Base-by-base conservation (phyloP, 176 grass and related monocot genomes). In the Ampelocalamus luodianensis region DNA sequence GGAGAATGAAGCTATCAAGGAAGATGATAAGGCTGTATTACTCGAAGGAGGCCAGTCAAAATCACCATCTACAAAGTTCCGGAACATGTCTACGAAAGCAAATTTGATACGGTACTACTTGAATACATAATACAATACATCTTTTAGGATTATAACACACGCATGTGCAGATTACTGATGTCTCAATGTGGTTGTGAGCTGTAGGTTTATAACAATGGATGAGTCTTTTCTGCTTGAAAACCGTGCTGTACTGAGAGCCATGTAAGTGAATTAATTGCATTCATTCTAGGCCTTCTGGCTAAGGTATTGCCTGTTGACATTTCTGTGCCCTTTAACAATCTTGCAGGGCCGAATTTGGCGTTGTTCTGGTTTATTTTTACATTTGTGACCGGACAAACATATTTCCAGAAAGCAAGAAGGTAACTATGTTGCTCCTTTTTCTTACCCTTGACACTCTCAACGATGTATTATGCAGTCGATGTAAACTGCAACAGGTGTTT, bases 371-470 rank as follows among this genome's bases (percentile, higher is more conserved):
- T 82, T 97, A 91, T 48, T 97, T 93, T 72, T 97, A 97, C 76
- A 79, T 93, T 58, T 97, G 95, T 50, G 95, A 97, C 65, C 91
- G 95, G 38, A 97, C 95, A 78, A 83, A 97, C 76, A 75, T 97
- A 78, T 91, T 97, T 88, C 79, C 78, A 65, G 88, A 95, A 78
- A 90, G 82, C 71, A 86, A 88, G 82, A 97, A 97, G 92, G 95
- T 97, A 71, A 69, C 79, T 0, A 45, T 72, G 4, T 58, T 88
- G 18, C 48, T 55, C 20, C 49, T 48, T 2, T 71, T 82, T 69
- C 39, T 72, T 59, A 66, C 23, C 71, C 20, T 49, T 27, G n/a
- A 62, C 44, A 67, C 23, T 22, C 50, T 59, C 17, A 66, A 17
- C 58, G 32, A 7, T 51, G 56, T 29, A 65, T 50, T 29, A 69